Evolutionary conservation across 2,329 filamentous ascomycete species (phyloP).

Genomic region (Zymoseptoria crescenta): DNA sequence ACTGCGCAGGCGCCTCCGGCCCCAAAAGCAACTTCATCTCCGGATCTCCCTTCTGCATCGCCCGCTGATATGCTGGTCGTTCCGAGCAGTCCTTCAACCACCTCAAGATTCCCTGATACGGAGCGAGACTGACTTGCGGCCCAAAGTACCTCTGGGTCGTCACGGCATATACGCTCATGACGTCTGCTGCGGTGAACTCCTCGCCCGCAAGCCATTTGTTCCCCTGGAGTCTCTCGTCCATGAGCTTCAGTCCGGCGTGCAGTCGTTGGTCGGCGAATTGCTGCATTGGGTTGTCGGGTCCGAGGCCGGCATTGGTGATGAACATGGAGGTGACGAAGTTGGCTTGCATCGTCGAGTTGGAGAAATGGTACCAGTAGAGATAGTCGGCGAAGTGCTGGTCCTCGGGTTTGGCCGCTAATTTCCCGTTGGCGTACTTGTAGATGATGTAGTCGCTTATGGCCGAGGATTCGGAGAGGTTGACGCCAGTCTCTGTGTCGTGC

Average conservation of each 20-base stretch:
- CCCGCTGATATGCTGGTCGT: constrained; percentile 23
- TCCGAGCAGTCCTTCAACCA: constrained; percentile 23
- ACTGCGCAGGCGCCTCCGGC: constrained; percentile 11
- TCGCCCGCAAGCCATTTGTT: constrained; percentile 51
- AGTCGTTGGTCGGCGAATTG: constrained; percentile 30
- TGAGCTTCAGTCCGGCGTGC: constrained; percentile 30
- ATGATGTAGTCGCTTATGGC: constrained; percentile 56
- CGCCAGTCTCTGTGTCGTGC: constrained; percentile 40
- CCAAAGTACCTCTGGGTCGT: constrained; percentile 52
- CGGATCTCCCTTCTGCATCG: constrained; percentile 29
- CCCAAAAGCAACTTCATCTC: constrained; percentile 18
- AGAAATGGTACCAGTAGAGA: constrained; percentile 49
- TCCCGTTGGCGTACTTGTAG: constrained; percentile 44
- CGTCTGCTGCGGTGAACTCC: constrained; percentile 56
- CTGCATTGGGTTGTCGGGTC: constrained; percentile 24
- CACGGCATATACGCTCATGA: constrained; percentile 53
- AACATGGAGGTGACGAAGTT: constrained; percentile 24
- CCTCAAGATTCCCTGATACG: constrained; percentile 22
- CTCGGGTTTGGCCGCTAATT: constrained; percentile 39
- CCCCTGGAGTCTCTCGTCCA: constrained; percentile 43
- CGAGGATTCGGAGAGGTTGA: constrained; percentile 51
- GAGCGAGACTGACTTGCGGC: constrained; percentile 24
- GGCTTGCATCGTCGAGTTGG: constrained; percentile 32
- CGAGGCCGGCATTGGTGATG: constrained; percentile 15
- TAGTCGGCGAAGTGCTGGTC: constrained; percentile 50